Evolutionary conservation across 2,329 filamentous ascomycete species (phyloP).

Genomic region (Cytospora chrysosperma): DNA sequence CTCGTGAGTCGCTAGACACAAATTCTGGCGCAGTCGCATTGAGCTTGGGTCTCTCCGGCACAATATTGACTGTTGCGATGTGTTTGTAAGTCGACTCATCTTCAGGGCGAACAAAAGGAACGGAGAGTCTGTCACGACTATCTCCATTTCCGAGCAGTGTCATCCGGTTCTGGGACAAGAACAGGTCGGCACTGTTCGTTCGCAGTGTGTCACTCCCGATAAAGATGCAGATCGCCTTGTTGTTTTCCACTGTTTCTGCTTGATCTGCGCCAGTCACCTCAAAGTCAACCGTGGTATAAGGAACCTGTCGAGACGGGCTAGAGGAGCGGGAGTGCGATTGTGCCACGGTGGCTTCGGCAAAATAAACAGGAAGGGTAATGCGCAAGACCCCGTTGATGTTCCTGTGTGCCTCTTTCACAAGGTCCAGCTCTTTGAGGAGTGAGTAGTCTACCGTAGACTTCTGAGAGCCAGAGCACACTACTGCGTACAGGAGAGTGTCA

Average conservation of each 20-base stretch:
- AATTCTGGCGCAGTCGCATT: constrained; percentile 53
- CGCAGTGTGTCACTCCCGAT: constrained; percentile 86
- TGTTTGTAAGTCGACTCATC: constrained; percentile 78
- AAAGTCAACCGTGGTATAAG: constrained; percentile 77
- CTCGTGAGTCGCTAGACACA: constrained; percentile 35
- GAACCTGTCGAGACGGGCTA: constrained; percentile 73
- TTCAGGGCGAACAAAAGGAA: constrained; percentile 91
- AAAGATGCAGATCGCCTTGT: constrained; percentile 76
- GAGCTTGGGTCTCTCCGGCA: constrained; percentile 56
- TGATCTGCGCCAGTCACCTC: constrained; percentile 64
- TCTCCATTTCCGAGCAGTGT: constrained; percentile 71
- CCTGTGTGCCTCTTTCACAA: constrained; percentile 64
- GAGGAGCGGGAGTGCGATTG: constrained; percentile 70
- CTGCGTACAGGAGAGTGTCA: constrained; percentile 83
- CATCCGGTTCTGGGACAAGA: constrained; percentile 90
- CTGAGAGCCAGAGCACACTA: constrained; percentile 88
- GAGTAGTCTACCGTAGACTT: constrained; percentile 77
- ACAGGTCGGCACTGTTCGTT: constrained; percentile 81
- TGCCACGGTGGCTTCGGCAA: constrained; percentile 84
- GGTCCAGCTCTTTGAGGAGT: constrained; percentile 71
- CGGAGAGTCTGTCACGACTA: constrained; percentile 80
- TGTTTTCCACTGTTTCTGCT: constrained; percentile 46
- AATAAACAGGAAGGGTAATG: constrained; percentile 78
- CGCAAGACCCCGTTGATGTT: constrained; percentile 64
- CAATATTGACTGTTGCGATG: constrained; percentile 62